Evolutionary conservation across 768 basidiomycete species (phyloP).

Genomic region (Mycena galericulata): DNA sequence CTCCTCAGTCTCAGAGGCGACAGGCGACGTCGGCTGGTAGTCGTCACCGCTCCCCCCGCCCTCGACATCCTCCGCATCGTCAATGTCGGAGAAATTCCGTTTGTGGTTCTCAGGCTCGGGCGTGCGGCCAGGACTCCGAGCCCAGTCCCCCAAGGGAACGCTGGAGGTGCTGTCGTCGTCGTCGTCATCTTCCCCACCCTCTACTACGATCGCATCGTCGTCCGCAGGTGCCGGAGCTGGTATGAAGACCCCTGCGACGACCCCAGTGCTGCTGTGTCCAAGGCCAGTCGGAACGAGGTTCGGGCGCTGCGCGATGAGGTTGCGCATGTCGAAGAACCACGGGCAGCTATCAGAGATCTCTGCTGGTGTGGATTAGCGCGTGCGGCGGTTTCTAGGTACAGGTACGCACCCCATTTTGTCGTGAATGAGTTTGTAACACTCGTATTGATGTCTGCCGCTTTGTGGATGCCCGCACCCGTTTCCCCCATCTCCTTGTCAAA

Average conservation of each 20-base stretch:
- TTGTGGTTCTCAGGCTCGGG: neutral
- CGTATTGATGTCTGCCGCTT: neutral
- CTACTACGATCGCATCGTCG: neutral
- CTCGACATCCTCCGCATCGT: too few relatives aligned
- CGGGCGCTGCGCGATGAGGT: conserved; percentile 12
- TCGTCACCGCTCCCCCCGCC: neutral
- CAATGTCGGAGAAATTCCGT: neutral
- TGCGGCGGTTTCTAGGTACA: neutral
- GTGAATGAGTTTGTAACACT: neutral
- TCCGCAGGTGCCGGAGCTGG: neutral
- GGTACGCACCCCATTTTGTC: neutral
- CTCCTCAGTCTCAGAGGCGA: neutral
- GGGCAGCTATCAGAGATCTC: neutral
- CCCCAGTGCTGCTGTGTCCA: neutral
- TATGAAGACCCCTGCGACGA: neutral
- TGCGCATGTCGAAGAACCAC: conserved; percentile 18
- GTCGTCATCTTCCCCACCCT: neutral
- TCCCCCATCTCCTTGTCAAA: neutral
- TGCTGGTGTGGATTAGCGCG: neutral
- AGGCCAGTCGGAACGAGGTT: conserved; percentile 9
- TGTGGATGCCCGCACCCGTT: neutral
- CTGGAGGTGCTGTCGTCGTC: neutral
- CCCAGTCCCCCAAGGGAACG: too few relatives aligned
- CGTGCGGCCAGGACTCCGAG: too few relatives aligned
- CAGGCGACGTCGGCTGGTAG: neutral